These are phyloP conservation scores for Mycosphaerella sp. DNA, from an alignment of 2,329 filamentous ascomycete genomes.

Conservation along the genomic window DNA sequence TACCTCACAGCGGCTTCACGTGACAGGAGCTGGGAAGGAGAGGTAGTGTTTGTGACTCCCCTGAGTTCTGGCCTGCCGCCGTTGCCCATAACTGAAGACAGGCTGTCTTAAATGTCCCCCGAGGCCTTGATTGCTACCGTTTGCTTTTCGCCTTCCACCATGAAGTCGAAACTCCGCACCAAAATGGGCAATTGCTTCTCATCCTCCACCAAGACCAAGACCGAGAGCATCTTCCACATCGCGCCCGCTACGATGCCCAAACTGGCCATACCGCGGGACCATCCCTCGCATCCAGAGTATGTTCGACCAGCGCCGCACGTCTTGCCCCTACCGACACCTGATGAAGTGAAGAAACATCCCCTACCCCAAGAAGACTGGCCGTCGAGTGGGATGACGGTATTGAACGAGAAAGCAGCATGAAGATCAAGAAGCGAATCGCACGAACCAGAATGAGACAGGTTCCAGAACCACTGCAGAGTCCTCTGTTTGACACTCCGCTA, in stretches of 20 bases:
- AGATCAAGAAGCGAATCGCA: neutral
- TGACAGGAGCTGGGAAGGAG: too few relatives aligned
- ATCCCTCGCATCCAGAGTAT: constrained; percentile 9
- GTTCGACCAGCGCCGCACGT: neutral
- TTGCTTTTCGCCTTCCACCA: neutral
- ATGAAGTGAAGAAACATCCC: neutral
- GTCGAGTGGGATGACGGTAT: neutral
- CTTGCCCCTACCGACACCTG: constrained; percentile 1
- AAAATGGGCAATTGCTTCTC: constrained; percentile 11
- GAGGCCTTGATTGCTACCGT: neutral
- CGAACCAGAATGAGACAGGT: neutral
- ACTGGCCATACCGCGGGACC: constrained; percentile 1
- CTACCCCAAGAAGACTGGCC: constrained; percentile 2
- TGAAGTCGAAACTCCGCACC: constrained; percentile 2
- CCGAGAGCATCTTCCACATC: constrained; percentile 2
- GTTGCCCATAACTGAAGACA: too few relatives aligned
- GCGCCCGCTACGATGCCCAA: constrained; percentile 1
- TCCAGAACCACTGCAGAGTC: constrained; percentile 1
- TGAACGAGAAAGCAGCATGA: neutral
- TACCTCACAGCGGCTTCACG: too few relatives aligned
- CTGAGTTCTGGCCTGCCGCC: too few relatives aligned
- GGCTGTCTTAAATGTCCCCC: neutral
- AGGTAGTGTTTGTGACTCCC: too few relatives aligned
- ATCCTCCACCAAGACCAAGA: neutral
- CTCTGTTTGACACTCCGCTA: constrained; percentile 5